A percentile compares a stretch with the other conserved stretches of the same genome.
Conservation (phyloP, 1,284 basidiomycete species). For the Boletus chippewaensis region DNA sequence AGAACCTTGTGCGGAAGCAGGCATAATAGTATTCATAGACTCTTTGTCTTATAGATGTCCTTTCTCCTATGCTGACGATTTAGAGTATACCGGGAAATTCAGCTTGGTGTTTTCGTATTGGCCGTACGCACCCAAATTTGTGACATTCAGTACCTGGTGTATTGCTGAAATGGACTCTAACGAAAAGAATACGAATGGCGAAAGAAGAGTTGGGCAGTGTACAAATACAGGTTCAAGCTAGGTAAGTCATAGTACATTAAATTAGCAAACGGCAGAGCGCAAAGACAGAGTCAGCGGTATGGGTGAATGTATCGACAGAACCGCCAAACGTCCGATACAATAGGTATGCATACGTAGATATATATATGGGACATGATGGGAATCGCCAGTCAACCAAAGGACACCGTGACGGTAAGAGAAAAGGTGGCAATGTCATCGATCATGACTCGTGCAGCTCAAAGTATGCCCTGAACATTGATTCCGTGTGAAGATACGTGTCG, state of each 20-base stretch:
- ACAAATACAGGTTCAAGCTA: slow-evolving; percentile 25
- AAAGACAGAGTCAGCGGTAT: neutral
- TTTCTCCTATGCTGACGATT: neutral
- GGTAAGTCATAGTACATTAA: slow-evolving; percentile 20
- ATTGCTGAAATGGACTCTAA: slow-evolving; percentile 9
- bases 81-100: no score
- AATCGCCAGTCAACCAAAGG: neutral
- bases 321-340: slow-evolving; percentile 1
- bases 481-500: slow-evolving; percentile 57
- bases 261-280: slow-evolving; percentile 11
- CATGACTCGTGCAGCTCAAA: slow-evolving; percentile 63
- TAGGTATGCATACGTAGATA: slow-evolving; percentile 14
- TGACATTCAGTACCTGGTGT: neutral
- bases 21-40: slow-evolving; percentile 11
- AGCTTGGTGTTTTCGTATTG: neutral
- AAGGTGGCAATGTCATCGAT: slow-evolving; percentile 5
- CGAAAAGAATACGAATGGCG: neutral
- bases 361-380: slow-evolving; percentile 6
- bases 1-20: slow-evolving; percentile 67
- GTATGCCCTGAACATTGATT: slow-evolving; percentile 83
- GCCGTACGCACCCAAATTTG: neutral
- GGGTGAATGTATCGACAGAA: neutral
- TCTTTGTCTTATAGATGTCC: neutral
- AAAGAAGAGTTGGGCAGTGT: neutral
- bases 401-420: neutral